A percentile compares a stretch with the other conserved stretches of the same genome.
Evolutionary conservation across 106 monocot species (phyloP).

Genomic region (Allium cepa): DNA sequence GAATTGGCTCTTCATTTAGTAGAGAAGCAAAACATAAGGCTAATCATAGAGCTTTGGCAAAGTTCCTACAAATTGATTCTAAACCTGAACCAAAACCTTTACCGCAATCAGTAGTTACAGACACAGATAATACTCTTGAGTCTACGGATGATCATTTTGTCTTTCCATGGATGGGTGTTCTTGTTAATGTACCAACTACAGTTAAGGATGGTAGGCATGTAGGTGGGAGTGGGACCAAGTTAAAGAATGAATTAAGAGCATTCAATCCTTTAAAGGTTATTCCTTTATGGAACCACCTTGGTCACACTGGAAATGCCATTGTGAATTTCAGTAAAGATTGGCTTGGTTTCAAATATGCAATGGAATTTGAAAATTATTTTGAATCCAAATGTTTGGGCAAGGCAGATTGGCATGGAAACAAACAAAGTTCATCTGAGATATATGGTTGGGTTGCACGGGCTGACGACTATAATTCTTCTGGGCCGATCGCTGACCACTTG

Average conservation of each 20-base stretch:
- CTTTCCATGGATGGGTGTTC: conserved; percentile 81
- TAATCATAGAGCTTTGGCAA: conserved; percentile 43
- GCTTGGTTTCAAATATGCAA: conserved; percentile 61
- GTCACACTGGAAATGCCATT: conserved; percentile 57
- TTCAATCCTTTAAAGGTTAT: conserved; percentile 47
- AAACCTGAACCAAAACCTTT: conserved; percentile 4
- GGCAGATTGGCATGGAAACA: conserved; percentile 26
- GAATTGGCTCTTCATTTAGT: conserved; percentile 30
- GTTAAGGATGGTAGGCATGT: conserved; percentile 26
- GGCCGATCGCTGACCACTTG: conserved; percentile 36
- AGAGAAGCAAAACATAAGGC: conserved; percentile 34
- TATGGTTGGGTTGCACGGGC: conserved; percentile 75
- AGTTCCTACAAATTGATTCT: conserved; percentile 32
- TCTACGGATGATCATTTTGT: conserved; percentile 43
- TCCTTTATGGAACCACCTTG: conserved; percentile 37
- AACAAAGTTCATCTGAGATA: conserved; percentile 10
- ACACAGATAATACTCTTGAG: conserved; percentile 5
- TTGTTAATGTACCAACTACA: conserved; percentile 60
- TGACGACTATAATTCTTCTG: conserved; percentile 40
- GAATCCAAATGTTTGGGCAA: conserved; percentile 27
- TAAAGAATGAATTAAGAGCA: conserved; percentile 31
- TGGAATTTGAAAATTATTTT: conserved; percentile 61
- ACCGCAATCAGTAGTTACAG: conserved; percentile 7
- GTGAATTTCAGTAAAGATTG: conserved; percentile 69
- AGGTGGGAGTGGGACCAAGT: conserved; percentile 33